Conservation (phyloP, 1,284 basidiomycete species). For the Boletus sp. region DNA sequence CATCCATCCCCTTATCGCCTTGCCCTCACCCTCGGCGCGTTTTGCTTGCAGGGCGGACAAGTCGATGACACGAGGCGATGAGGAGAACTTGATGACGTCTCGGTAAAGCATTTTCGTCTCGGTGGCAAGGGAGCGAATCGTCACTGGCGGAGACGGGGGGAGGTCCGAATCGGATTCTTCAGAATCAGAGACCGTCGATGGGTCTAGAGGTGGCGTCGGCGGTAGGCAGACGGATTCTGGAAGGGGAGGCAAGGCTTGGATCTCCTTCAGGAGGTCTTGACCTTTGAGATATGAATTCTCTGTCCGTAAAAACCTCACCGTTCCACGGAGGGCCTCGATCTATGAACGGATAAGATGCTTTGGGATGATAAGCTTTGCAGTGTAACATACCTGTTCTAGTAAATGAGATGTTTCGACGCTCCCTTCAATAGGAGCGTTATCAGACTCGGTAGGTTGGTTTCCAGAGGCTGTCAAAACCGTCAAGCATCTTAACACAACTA, state of each 20-base stretch:
- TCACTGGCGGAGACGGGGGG: slow-evolving; percentile 42
- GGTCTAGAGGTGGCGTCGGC: slow-evolving; percentile 58
- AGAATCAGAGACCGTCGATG: slow-evolving; percentile 59
- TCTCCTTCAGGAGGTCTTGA: slow-evolving; percentile 79
- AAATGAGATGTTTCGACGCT: slow-evolving; percentile 83
- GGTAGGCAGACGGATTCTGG: slow-evolving; percentile 43
- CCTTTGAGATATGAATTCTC: slow-evolving; percentile 94
- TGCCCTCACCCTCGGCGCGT: slow-evolving; percentile 39
- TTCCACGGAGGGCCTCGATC: slow-evolving; percentile 87
- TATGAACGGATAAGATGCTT: slow-evolving; percentile 34
- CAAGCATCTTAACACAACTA: background rate
- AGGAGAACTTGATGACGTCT: slow-evolving; percentile 78
- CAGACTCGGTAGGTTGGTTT: slow-evolving; percentile 52
- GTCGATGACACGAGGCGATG: slow-evolving; percentile 78
- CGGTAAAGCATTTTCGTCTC: slow-evolving; percentile 81
- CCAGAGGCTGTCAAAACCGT: slow-evolving; percentile 38
- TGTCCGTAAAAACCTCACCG: slow-evolving; percentile 82
- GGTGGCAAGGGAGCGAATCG: slow-evolving; percentile 64
- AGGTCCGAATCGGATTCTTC: slow-evolving; percentile 57
- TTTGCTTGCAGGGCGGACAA: slow-evolving; percentile 58
- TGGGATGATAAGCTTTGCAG: background rate
- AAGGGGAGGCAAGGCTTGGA: slow-evolving; percentile 70
- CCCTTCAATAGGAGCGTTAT: slow-evolving; percentile 64
- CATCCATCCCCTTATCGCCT: slow-evolving; percentile 55
- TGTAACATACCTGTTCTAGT: slow-evolving; percentile 66